Evolutionary conservation across 306 rosid genomes (phyloP).

Genomic region (Gillenia trifoliata): DNA sequence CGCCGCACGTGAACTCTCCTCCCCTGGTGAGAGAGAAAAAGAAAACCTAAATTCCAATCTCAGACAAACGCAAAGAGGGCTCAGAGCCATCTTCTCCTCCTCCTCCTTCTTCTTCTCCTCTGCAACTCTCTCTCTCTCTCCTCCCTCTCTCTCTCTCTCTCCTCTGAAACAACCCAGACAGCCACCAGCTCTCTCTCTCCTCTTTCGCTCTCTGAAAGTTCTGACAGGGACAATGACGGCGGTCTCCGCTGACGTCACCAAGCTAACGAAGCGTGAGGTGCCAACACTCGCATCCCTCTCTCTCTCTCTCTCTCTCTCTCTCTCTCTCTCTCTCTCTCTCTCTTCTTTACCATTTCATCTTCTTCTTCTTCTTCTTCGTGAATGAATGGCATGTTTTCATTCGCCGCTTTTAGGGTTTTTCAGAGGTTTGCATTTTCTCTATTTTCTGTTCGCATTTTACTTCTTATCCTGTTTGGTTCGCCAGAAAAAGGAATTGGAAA

Average conservation of each 20-base stretch:
- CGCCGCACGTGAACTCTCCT: background rate
- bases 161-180: slow-evolving; percentile 11
- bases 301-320: background rate
- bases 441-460: background rate
- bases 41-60: slow-evolving; percentile 66
- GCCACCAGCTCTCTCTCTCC: slow-evolving; percentile 5
- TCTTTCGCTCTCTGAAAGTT: background rate
- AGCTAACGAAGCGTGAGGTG: slow-evolving; percentile 19
- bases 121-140: slow-evolving; percentile 1
- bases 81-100: slow-evolving; percentile 24
- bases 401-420: slow-evolving; percentile 4
- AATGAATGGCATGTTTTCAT: background rate
- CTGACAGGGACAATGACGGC: slow-evolving; percentile 19
- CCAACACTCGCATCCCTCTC: background rate
- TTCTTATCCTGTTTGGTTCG: background rate
- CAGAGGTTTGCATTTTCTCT: background rate
- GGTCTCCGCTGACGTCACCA: slow-evolving; percentile 17
- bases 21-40: background rate
- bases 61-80: slow-evolving; percentile 30
- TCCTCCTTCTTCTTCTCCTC: background rate
- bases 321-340: too few relatives aligned
- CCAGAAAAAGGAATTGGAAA: background rate
- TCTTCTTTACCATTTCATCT: background rate
- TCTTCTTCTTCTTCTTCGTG: background rate
- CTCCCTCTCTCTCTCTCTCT: slow-evolving; percentile 2